Conservation (phyloP, 148 eudicot genomes). For the Vaccinium darrowii region DNA sequence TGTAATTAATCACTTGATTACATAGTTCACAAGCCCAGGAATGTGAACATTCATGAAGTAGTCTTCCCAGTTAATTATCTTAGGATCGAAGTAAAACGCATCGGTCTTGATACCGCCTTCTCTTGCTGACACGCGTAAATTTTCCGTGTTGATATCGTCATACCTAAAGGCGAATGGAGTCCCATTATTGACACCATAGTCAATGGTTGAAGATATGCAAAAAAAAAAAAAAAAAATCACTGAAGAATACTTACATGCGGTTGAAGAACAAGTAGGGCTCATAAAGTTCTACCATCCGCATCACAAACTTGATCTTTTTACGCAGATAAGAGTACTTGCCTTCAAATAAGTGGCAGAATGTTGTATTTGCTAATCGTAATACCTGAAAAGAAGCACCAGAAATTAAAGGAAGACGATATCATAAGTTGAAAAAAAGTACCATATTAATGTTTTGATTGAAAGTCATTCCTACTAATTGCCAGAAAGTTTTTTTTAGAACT, state of each 20-base stretch:
- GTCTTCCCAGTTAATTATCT: constrained; percentile 48
- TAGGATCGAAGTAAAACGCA: constrained; percentile 48
- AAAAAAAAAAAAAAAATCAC: too few species aligned
- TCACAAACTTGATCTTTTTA: constrained; percentile 48
- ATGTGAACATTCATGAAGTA: constrained; percentile 44
- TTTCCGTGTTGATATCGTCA: constrained; percentile 44
- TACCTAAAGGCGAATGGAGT: constrained; percentile 20
- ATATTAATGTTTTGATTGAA: too few species aligned
- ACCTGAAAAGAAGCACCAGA: constrained; percentile 29
- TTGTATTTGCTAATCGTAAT: constrained; percentile 44
- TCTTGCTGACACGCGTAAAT: constrained; percentile 29
- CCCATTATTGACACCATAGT: not conserved
- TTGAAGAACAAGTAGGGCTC: constrained; percentile 68
- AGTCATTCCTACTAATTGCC: too few species aligned
- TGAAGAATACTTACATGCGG: constrained; percentile 69
- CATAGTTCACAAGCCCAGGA: constrained; percentile 43
- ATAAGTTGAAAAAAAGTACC: too few species aligned
- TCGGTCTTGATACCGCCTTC: constrained; percentile 28
- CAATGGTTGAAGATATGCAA: too few species aligned
- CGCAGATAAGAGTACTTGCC: constrained; percentile 27
- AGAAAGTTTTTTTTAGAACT: too few species aligned
- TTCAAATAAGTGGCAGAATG: constrained; percentile 53
- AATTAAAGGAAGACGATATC: not conserved
- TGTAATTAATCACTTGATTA: constrained; percentile 30
- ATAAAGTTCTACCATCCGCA: constrained; percentile 57